These are phyloP conservation scores for Alternaria brassicicola DNA, from an alignment of 2,329 filamentous ascomycete genomes.

Conservation along the genomic window DNA sequence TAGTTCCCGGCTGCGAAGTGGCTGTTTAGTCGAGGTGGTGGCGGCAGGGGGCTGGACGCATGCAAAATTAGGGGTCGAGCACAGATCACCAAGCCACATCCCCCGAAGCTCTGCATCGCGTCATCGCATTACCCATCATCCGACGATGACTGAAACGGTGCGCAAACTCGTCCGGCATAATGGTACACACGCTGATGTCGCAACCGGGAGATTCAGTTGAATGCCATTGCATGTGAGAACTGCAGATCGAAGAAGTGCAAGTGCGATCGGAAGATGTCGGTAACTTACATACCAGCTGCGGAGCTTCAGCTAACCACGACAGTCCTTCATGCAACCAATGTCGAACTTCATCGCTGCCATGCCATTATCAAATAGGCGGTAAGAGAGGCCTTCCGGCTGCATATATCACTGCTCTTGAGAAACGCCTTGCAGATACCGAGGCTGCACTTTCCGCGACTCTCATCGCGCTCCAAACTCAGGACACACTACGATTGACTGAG, in stretches of 20 bases:
- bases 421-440: conserved; percentile 34
- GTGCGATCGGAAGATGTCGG: conserved; percentile 35
- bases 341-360: conserved; percentile 15
- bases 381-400: conserved; percentile 35
- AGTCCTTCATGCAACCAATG: conserved; percentile 38
- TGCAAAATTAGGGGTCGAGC: neutral
- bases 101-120: neutral
- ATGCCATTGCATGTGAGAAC: conserved; percentile 35
- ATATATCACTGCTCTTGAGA: conserved; percentile 34
- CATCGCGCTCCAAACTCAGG: conserved; percentile 13
- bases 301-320: neutral
- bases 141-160: neutral
- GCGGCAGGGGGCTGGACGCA: neutral
- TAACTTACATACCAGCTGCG: neutral
- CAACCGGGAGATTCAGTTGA: conserved; percentile 8
- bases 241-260: conserved; percentile 38
- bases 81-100: conserved; percentile 1
- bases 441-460: conserved; percentile 27
- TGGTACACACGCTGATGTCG: neutral
- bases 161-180: neutral
- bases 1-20: neutral
- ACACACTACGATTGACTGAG: neutral
- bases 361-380: conserved; percentile 34
- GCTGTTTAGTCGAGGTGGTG: neutral
- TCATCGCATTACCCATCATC: neutral